A percentile compares a stretch with the other conserved stretches of the same genome.
These are phyloP conservation scores for Phytomonas serpens DNA, from an alignment of 208 protist species.

Conservation along the genomic window DNA sequence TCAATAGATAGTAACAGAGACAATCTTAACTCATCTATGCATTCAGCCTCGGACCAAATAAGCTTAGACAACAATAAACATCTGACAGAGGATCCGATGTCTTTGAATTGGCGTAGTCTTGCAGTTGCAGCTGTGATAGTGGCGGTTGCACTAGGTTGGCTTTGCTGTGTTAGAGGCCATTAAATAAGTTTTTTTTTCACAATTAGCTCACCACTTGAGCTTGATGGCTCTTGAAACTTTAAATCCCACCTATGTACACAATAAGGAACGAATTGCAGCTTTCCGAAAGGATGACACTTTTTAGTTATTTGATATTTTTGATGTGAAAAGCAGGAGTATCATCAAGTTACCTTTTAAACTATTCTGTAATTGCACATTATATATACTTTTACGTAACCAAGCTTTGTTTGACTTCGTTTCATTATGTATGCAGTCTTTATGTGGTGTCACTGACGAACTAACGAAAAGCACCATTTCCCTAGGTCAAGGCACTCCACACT, in stretches of 20 bases:
- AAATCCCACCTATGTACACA: neutral
- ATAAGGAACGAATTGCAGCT: neutral
- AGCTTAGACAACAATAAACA: neutral
- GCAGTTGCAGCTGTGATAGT: neutral
- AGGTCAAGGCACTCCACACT: too few relatives aligned
- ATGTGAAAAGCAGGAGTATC: neutral
- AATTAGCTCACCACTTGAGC: neutral
- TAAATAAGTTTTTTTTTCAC: neutral
- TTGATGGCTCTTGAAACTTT: neutral
- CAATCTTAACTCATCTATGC: neutral
- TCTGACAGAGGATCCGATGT: neutral
- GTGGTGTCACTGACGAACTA: neutral
- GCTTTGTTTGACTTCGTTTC: neutral
- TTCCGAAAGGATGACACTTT: neutral
- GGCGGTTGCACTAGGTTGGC: neutral
- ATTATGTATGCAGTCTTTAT: neutral
- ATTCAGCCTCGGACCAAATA: neutral
- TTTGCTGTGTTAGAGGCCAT: neutral
- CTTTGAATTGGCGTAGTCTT: neutral
- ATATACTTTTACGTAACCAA: neutral
- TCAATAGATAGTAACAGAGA: neutral
- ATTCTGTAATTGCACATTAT: neutral
- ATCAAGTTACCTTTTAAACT: neutral
- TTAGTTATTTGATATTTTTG: neutral
- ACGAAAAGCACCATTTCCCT: neutral